Percentiles rank a stretch among this genome's conserved stretches.
Evolutionary conservation across 1,284 basidiomycete genomes (phyloP).

Genomic region (Ganoderma meredithae): DNA sequence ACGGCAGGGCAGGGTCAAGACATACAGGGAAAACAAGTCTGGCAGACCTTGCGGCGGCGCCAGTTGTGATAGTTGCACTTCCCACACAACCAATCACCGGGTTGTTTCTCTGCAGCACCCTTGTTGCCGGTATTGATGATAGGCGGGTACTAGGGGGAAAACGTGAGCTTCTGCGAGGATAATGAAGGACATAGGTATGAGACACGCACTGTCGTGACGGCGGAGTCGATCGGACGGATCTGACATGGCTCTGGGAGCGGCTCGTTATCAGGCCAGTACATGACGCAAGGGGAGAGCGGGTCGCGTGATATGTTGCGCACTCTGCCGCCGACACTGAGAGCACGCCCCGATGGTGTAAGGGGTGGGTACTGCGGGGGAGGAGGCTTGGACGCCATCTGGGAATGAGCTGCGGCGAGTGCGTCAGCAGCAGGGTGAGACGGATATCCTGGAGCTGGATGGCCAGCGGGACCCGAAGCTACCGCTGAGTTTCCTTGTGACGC

Average conservation of each 20-base stretch:
- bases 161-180: not conserved
- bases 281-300: constrained; percentile 73
- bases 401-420: constrained; percentile 22
- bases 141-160: constrained; percentile 66
- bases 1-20: constrained; percentile 30
- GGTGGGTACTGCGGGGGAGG: constrained; percentile 60
- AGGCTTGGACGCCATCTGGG: constrained; percentile 37
- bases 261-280: constrained; percentile 90
- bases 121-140: constrained; percentile 90
- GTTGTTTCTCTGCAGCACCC: constrained; percentile 86
- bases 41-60: constrained; percentile 86
- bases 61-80: constrained; percentile 89
- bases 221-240: constrained; percentile 65
- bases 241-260: constrained; percentile 78
- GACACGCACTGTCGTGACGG: constrained; percentile 60
- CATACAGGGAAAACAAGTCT: constrained; percentile 86
- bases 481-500: constrained; percentile 13
- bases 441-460: constrained; percentile 10
- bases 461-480: constrained; percentile 2
- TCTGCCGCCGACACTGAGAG: constrained; percentile 74
- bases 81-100: constrained; percentile 90
- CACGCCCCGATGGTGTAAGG: constrained; percentile 79
- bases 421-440: constrained; percentile 16
- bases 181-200: not conserved
- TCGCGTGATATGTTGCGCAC: constrained; percentile 80